A percentile compares a stretch with the other conserved stretches of the same genome.
Evolutionary conservation across 208 protist species (phyloP).

Genomic region (Crithidia acanthocephali): DNA sequence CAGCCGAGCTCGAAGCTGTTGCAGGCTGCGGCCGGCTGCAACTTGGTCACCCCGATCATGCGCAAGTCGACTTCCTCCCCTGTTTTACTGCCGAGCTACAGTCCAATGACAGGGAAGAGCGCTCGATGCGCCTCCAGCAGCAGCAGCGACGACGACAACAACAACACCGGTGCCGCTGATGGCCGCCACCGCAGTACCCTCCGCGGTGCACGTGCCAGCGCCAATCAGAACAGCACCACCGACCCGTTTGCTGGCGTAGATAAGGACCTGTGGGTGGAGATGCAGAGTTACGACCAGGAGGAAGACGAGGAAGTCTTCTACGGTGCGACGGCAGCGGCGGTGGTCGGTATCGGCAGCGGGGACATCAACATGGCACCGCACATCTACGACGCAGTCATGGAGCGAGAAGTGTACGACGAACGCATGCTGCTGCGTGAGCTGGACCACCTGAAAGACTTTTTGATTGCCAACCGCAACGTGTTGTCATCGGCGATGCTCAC

Average conservation of each 20-base stretch:
- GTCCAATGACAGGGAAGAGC: neutral
- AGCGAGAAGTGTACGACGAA: conserved; percentile 42
- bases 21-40: conserved; percentile 1
- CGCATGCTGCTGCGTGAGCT: conserved; percentile 72
- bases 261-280: conserved; percentile 27
- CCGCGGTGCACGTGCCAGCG: too few species aligned
- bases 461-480: conserved; percentile 71
- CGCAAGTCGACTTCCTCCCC: neutral
- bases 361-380: conserved; percentile 39
- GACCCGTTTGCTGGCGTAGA: conserved; percentile 16
- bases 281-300: conserved; percentile 31
- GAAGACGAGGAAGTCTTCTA: conserved; percentile 50
- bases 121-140: conserved; percentile 3
- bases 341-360: conserved; percentile 23
- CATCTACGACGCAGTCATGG: conserved; percentile 38
- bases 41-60: neutral
- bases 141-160: neutral
- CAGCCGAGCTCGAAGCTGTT: neutral
- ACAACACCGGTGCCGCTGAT: neutral
- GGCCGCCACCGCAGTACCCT: neutral
- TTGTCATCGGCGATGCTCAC: conserved; percentile 80
- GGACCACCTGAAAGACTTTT: conserved; percentile 70
- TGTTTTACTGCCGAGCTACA: neutral
- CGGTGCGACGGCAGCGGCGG: conserved; percentile 27
- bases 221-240: neutral